Percentiles rank a stretch among this genome's conserved stretches.
These are phyloP conservation scores for Phytophthora sojae DNA, from an alignment of 352 stramenopile genomes.

Conservation along the genomic window DNA sequence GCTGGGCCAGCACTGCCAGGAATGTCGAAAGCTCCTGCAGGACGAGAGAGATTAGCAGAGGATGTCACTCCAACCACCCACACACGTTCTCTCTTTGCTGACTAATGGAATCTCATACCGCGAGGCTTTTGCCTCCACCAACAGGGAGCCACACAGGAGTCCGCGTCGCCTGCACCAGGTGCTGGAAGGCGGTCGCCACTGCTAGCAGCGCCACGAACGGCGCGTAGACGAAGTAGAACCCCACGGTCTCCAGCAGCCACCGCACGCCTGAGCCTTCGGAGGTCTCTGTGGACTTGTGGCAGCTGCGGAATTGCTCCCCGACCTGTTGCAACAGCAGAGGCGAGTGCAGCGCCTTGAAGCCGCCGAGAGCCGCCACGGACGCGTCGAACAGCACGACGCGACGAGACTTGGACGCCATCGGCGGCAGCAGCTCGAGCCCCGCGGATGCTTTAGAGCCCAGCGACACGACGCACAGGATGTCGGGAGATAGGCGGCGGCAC, in stretches of 20 bases:
- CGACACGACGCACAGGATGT: not conserved
- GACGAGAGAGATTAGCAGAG: too few species aligned
- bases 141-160: constrained; percentile 33
- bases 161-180: constrained; percentile 12
- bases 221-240: not conserved
- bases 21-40: constrained; percentile 53
- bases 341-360: constrained; percentile 26
- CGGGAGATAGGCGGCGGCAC: not conserved
- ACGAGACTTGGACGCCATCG: constrained; percentile 8
- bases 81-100: not conserved
- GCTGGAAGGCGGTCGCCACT: constrained; percentile 13
- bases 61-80: not conserved
- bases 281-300: not conserved
- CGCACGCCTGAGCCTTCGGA: not conserved
- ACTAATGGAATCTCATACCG: constrained; percentile 29
- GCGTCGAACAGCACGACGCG: constrained; percentile 42
- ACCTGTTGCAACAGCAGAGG: constrained; percentile 8
- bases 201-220: constrained; percentile 20
- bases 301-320: not conserved
- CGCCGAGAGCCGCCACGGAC: constrained; percentile 26
- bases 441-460: not conserved
- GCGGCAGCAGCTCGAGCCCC: constrained; percentile 5
- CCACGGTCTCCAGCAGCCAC: not conserved
- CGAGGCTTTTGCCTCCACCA: constrained; percentile 40
- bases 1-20: constrained; percentile 43